Percentiles rank a stretch among this genome's conserved stretches.
Evolutionary conservation across 768 basidiomycete species (phyloP).

Genomic region (Fomitopsis serialis): DNA sequence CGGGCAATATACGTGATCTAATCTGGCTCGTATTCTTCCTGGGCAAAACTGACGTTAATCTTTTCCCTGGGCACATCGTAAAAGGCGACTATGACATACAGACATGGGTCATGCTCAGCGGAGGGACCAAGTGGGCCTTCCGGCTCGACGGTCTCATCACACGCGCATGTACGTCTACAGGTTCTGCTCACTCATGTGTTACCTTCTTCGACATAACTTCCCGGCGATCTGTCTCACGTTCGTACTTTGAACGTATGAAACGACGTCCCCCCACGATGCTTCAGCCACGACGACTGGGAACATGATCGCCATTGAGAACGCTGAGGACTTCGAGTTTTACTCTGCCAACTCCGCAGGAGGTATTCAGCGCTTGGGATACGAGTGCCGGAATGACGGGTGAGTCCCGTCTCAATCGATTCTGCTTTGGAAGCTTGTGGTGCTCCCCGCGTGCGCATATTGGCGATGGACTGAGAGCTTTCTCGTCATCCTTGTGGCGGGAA

Average conservation of each 20-base stretch:
- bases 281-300: constrained; percentile 21
- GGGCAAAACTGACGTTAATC: not conserved
- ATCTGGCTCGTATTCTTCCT: too few relatives aligned
- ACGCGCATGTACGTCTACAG: constrained; percentile 19
- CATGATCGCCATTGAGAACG: constrained; percentile 26
- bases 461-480: too few relatives aligned
- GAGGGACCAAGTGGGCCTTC: constrained; percentile 23
- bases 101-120: constrained; percentile 25
- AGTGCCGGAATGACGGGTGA: constrained; percentile 25
- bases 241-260: too few relatives aligned
- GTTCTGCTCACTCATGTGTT: too few relatives aligned
- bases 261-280: not conserved
- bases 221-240: too few relatives aligned
- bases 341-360: constrained; percentile 24
- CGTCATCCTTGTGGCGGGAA: too few relatives aligned
- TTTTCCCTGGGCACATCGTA: not conserved
- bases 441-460: too few relatives aligned
- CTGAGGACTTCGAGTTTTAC: constrained; percentile 27
- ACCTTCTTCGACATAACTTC: too few relatives aligned
- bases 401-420: not conserved
- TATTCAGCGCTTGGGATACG: constrained; percentile 26
- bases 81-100: constrained; percentile 22
- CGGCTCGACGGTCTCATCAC: constrained; percentile 27
- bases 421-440: too few relatives aligned
- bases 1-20: too few relatives aligned